Base-by-base conservation (phyloP, 2,329 filamentous ascomycete species). In the Aspergillus ochraceus region DNA sequence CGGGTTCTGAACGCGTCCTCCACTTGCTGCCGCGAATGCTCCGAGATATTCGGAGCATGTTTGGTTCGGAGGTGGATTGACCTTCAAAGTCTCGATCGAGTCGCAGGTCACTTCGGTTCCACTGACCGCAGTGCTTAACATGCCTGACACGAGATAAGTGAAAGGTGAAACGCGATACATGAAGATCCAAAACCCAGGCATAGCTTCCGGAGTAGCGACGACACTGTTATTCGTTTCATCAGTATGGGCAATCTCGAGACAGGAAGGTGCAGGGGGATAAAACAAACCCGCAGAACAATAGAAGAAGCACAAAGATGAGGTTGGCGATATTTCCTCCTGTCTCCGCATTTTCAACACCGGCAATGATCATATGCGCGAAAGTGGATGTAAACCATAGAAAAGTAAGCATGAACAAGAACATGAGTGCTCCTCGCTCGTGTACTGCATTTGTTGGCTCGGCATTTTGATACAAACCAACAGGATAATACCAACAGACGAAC, bases 181-280 rank as follows among this genome's bases (percentile, higher is more conserved):
- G 36, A 54, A 54, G 14, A 54, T 54, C 52, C 52, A 54, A 39
- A 54, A 54, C 4, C 52, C 36, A 26, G 52, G 52, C 52, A 54
- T 54, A 2, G 52, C 52, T 46, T 54, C 52, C 2, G 52, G 52
- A n/a, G 52, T 54, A 26, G 52, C 19, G 30, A 54, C 52, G 11
- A 54, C 52, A 54, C 52, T 54, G 24, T 54, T 24, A 11, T 46
- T 46, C n/a, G 14, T 26, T 22, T 54, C 3, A 20, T 54, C 39
- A 54, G 52, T 54, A 24, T 26, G 22, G 29, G 6, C 9, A 3
- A 4, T 9, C 9, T 17, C 20, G 20, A 8, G 17, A 22, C 22
- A 22, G 9, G 17, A 12, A 12, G n/a, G 22, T 1, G 3, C 26
- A 20, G 11, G 4, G 5, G 24, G 22, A 8, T 9, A 9, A 29